A percentile compares a stretch with the other conserved stretches of the same genome.
phyloP scores from a whole-genome alignment of 495 filamentous ascomycete species.

The Letharia columbiana region DNA sequence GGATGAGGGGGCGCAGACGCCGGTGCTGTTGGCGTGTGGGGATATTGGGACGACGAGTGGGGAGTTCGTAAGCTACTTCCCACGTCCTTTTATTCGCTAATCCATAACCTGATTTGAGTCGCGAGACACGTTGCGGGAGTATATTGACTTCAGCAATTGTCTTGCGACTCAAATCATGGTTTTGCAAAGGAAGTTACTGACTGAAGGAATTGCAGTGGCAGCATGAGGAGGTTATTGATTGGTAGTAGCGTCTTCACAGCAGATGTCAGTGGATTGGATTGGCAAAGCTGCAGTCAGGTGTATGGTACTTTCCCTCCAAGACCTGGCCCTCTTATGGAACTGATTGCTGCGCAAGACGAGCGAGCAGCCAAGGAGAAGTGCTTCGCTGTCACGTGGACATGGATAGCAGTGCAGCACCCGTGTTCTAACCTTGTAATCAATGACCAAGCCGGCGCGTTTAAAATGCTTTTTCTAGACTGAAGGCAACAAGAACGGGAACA shows the following conservation, averaged over 20 bases:
- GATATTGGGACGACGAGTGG: constrained; percentile 37
- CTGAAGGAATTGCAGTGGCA: constrained; percentile 28
- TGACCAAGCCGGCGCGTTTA: not conserved
- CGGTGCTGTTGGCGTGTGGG: constrained; percentile 42
- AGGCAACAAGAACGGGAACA: not conserved
- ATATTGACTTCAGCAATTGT: not conserved
- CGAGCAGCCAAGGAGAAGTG: not conserved
- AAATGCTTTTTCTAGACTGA: not conserved
- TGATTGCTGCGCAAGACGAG: not conserved
- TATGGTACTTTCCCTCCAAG: not conserved
- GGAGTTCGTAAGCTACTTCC: constrained; percentile 24
- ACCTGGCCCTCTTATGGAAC: not conserved
- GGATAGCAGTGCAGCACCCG: not conserved
- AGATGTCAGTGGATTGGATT: not conserved
- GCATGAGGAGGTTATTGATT: constrained; percentile 35
- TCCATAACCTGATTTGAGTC: not conserved
- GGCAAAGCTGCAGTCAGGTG: not conserved
- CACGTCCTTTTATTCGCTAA: too few relatives aligned
- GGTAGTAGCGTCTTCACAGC: constrained; percentile 26
- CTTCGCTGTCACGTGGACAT: not conserved
- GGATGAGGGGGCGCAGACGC: constrained; percentile 44
- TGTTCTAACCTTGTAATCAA: not conserved
- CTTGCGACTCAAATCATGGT: not conserved
- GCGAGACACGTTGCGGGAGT: not conserved
- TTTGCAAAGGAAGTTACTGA: not conserved